Evolutionary conservation across 2,329 filamentous ascomycete species (phyloP), one percentile per base, ranked within the genome.

Genomic region (Pseudopithomyces maydicus): DNA sequence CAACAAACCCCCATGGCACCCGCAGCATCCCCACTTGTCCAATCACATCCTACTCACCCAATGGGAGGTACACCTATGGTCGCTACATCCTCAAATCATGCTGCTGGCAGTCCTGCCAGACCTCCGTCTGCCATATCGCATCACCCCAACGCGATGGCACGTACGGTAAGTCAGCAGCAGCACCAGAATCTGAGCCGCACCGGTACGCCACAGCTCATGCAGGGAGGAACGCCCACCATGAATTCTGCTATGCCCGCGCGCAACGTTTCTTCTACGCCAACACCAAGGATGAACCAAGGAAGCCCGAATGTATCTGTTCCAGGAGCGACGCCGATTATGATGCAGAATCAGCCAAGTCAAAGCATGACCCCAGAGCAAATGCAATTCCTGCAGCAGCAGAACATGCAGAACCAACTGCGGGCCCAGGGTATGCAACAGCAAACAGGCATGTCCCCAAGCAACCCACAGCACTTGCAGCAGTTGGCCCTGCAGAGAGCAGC

Each of bases 11-110:
- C 79, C 14, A 77, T 81, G 73, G 74, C 67, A 35, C 56, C 58
- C 26, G 70, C 78, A n/a, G 78, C 78, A 10, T 80, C 80, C 1
- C 77, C 73, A 6, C 64, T 78, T 58, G 70, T 78, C 42, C 65
- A 70, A 20, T 64, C 66, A 6, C 72, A 73, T 46, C 59, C 60
- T 17, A 65, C 68, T n/a, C 73, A 76, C 48, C 61, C 71, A 5
- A 73, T 77, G 62, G 78, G 76, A 38, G 77, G 80, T 22, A 80
- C 80, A 38, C 76, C 79, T 3, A 81, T 81, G 80, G 73, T 69
- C 8, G 63, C 72, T 22, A 73, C 73, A 11, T 67, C 71, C 14
- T 77, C 75, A 17, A 76, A 72, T 41, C 72, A 76, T 43, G 70
- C 66, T 42, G 74, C 74, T 20, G 74, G 72, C 43, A 77, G 74